Conservation (phyloP, 1,284 basidiomycete genomes). For the Apiotrichum sp. region DNA sequence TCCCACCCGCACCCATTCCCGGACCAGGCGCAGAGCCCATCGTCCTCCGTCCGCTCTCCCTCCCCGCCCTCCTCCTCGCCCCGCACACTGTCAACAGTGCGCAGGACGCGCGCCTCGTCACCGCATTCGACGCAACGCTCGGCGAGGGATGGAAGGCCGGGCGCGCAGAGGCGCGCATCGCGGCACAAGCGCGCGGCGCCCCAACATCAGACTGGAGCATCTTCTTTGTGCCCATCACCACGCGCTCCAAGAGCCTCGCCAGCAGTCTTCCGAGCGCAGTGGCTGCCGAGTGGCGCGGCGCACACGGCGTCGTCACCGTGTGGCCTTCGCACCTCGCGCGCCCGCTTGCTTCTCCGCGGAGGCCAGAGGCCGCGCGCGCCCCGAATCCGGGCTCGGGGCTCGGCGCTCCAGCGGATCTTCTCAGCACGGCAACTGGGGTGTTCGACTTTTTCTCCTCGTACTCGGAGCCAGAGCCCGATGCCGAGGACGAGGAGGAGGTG, state of each 20-base stretch:
- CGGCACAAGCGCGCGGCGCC: constrained; percentile 12
- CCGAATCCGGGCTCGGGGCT: constrained; percentile 3
- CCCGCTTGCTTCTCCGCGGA: constrained; percentile 3
- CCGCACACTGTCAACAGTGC: constrained; percentile 5
- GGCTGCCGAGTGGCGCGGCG: constrained; percentile 13
- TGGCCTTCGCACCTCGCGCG: constrained; percentile 36
- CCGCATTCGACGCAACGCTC: constrained; percentile 20
- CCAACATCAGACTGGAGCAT: constrained; percentile 25
- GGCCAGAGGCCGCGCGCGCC: neutral
- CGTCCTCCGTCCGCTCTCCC: constrained; percentile 18
- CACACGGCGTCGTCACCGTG: constrained; percentile 31
- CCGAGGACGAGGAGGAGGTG: constrained; percentile 10
- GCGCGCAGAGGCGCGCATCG: constrained; percentile 16
- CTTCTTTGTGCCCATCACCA: constrained; percentile 28
- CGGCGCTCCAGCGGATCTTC: constrained; percentile 20
- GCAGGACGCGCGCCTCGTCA: constrained; percentile 15
- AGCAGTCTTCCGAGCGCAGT: constrained; percentile 6
- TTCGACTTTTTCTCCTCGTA: constrained; percentile 33
- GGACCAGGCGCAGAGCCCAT: constrained; percentile 4
- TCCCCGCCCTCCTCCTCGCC: constrained; percentile 26
- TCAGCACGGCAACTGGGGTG: constrained; percentile 24
- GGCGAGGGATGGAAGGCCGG: constrained; percentile 25
- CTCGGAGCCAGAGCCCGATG: constrained; percentile 19
- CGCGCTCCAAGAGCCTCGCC: constrained; percentile 5
- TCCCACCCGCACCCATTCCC: neutral